phyloP scores from a whole-genome alignment of 2,329 filamentous ascomycete species.

The Fusarium nematophilum region DNA sequence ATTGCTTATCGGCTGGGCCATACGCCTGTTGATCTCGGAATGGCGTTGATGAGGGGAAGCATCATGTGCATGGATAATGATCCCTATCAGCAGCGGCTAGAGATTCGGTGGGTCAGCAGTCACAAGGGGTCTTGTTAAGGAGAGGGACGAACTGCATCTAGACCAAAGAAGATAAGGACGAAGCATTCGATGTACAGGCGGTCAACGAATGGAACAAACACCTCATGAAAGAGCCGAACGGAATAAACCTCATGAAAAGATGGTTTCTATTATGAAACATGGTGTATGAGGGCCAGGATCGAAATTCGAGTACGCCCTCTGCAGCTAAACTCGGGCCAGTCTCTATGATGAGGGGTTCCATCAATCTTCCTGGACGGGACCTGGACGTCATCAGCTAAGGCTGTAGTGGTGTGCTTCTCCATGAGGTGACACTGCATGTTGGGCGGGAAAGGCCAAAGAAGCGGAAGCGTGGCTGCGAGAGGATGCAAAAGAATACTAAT shows the following conservation, averaged over 20 bases:
- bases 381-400: conserved; percentile 26
- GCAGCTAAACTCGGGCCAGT: too few relatives aligned
- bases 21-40: conserved; percentile 6
- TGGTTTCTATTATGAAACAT: too few relatives aligned
- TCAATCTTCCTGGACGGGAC: too few relatives aligned
- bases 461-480: neutral
- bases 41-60: conserved; percentile 9
- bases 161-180: neutral
- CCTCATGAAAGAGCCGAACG: too few relatives aligned
- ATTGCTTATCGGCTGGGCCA: neutral
- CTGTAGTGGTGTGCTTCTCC: conserved; percentile 6
- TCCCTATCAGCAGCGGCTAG: neutral
- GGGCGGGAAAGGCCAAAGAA: conserved; percentile 12
- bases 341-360: too few relatives aligned
- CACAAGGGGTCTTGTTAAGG: conserved; percentile 21
- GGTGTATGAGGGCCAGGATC: too few relatives aligned
- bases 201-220: too few relatives aligned
- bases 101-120: conserved; percentile 13
- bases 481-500: too few relatives aligned
- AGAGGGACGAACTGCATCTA: neutral
- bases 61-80: conserved; percentile 19
- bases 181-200: too few relatives aligned
- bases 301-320: too few relatives aligned
- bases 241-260: too few relatives aligned
- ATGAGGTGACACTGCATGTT: conserved; percentile 19